Percentiles rank a stretch among this genome's conserved stretches.
Evolutionary conservation across 2,329 filamentous ascomycete species (phyloP).

Genomic region (Paecilomyces sp.): DNA sequence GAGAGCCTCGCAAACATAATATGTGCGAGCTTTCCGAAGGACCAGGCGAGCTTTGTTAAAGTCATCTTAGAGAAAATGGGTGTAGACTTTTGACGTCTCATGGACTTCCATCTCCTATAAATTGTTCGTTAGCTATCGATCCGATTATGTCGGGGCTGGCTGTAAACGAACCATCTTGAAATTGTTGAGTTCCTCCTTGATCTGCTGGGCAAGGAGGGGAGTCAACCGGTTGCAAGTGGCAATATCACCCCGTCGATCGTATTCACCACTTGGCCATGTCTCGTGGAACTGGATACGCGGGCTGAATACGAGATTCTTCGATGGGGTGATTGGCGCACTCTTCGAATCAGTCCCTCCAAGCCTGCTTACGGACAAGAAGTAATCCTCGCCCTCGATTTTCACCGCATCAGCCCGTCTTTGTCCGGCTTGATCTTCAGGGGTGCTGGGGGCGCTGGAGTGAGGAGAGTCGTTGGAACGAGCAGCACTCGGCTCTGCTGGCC

Average conservation of each 20-base stretch:
- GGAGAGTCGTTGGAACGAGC: constrained; percentile 68
- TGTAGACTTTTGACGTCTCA: constrained; percentile 97
- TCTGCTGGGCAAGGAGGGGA: constrained; percentile 94
- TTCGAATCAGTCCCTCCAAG: constrained; percentile 65
- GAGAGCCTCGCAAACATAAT: neutral
- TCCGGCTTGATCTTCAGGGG: constrained; percentile 64
- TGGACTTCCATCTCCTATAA: constrained; percentile 97
- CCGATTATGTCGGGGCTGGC: neutral
- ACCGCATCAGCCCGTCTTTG: constrained; percentile 64
- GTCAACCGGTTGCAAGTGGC: constrained; percentile 97
- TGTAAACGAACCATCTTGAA: constrained; percentile 84
- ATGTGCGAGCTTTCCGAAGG: neutral
- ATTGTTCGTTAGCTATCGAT: constrained; percentile 31
- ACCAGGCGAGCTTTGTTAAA: neutral
- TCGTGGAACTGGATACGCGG: constrained; percentile 92
- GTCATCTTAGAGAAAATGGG: constrained; percentile 86
- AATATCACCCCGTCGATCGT: constrained; percentile 91
- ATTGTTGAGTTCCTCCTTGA: constrained; percentile 97
- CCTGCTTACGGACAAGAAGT: constrained; percentile 73
- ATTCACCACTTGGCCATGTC: constrained; percentile 92
- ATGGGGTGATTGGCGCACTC: constrained; percentile 71
- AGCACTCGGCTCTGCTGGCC: constrained; percentile 51
- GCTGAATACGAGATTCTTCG: constrained; percentile 66
- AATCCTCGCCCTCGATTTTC: constrained; percentile 75
- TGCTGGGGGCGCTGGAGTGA: constrained; percentile 78